Evolutionary conservation across 371 early-diverging fungal species (phyloP).

Genomic region (Coemansia sp.): DNA sequence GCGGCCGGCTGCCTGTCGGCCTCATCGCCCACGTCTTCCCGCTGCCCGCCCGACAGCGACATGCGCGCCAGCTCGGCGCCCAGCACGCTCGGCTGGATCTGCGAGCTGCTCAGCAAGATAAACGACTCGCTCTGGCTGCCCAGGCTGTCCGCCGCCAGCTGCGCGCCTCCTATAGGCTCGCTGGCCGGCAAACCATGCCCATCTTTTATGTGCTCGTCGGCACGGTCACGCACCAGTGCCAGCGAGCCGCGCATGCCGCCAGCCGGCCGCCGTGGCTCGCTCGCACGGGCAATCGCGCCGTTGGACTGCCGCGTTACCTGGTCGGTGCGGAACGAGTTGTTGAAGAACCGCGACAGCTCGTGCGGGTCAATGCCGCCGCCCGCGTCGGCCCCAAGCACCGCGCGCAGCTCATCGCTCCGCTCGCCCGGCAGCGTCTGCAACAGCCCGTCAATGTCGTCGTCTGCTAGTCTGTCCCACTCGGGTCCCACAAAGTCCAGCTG

Average conservation of each 20-base stretch:
- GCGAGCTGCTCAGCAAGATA: slow-evolving; percentile 42
- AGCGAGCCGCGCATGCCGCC: slow-evolving; percentile 31
- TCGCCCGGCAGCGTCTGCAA: slow-evolving; percentile 27
- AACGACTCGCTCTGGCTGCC: slow-evolving; percentile 44
- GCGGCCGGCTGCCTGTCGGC: neutral
- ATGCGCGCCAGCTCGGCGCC: neutral
- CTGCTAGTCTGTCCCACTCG: slow-evolving; percentile 19
- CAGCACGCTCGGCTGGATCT: slow-evolving; percentile 16
- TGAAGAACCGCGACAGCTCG: slow-evolving; percentile 29
- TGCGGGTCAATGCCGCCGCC: neutral
- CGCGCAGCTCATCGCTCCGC: slow-evolving; percentile 22
- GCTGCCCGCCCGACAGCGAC: neutral
- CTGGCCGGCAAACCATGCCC: neutral
- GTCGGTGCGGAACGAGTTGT: slow-evolving; percentile 36
- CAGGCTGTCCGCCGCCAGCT: neutral
- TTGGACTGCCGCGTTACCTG: slow-evolving; percentile 3
- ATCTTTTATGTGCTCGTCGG: neutral
- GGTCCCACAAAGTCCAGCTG: slow-evolving; percentile 11
- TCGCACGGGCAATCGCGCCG: slow-evolving; percentile 1
- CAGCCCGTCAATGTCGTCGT: slow-evolving; percentile 7
- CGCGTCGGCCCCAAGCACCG: neutral
- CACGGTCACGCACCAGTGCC: slow-evolving; percentile 25
- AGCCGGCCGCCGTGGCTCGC: neutral
- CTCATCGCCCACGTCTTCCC: neutral
- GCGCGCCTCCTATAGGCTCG: neutral